phyloP scores from a whole-genome alignment of 2,329 filamentous ascomycete species.

The Coleophoma crateriformis region DNA sequence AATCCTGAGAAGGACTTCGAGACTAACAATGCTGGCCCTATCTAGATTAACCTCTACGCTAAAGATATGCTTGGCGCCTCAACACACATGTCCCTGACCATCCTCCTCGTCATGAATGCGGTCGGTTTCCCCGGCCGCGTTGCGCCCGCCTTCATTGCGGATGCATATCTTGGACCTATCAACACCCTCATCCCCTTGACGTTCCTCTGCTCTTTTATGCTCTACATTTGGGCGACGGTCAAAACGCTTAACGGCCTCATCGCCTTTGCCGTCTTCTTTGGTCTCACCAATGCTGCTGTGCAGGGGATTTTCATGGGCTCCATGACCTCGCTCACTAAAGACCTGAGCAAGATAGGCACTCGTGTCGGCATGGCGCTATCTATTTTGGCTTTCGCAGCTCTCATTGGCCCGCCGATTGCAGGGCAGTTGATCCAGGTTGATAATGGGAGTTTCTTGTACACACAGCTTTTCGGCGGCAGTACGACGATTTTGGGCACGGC shows the following conservation, averaged over 20 bases:
- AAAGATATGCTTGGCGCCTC: neutral
- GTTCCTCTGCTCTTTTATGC: constrained; percentile 19
- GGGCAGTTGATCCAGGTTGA: neutral
- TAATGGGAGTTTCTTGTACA: neutral
- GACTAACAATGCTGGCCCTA: too few relatives aligned
- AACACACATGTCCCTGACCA: constrained; percentile 31
- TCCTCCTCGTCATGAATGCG: constrained; percentile 46
- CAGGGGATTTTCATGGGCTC: constrained; percentile 44
- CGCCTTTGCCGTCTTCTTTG: constrained; percentile 41
- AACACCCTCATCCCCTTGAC: constrained; percentile 42
- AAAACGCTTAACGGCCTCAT: constrained; percentile 34
- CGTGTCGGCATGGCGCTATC: constrained; percentile 46
- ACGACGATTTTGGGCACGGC: neutral
- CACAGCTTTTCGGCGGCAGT: neutral
- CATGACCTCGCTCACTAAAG: constrained; percentile 40
- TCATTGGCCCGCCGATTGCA: constrained; percentile 1
- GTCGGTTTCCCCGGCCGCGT: constrained; percentile 41
- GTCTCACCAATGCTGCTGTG: constrained; percentile 38
- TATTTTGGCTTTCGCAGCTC: neutral
- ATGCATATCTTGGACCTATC: constrained; percentile 40
- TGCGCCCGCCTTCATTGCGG: constrained; percentile 36
- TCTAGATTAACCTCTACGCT: neutral
- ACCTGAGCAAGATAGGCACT: constrained; percentile 44
- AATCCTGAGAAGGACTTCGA: neutral
- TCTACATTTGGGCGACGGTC: constrained; percentile 42